A percentile compares a stretch with the other conserved stretches of the same genome.
phyloP scores from a whole-genome alignment of 805 yeast genomes.

The Ogataea corticis region DNA sequence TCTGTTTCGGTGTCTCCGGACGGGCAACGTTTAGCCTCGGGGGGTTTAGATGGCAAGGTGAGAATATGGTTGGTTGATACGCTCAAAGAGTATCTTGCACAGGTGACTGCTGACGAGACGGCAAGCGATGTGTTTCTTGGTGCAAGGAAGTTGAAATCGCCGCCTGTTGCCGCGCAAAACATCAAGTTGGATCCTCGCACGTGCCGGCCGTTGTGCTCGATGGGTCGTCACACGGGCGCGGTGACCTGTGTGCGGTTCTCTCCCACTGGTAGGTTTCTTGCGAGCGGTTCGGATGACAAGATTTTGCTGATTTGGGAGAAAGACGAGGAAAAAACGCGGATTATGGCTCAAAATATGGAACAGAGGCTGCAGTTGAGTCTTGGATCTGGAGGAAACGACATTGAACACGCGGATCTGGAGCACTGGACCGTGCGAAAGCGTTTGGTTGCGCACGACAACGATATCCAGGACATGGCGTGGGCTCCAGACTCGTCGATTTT shows the following conservation, averaged over 20 bases:
- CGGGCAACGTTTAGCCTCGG: constrained; percentile 85
- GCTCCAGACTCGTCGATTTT: constrained; percentile 89
- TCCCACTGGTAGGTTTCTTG: constrained; percentile 87
- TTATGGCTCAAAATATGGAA: constrained; percentile 32
- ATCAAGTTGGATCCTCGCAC: constrained; percentile 29
- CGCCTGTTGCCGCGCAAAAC: constrained; percentile 1
- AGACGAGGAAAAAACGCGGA: constrained; percentile 67
- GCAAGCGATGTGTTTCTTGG: constrained; percentile 4
- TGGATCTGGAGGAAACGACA: constrained; percentile 41
- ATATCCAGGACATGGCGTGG: constrained; percentile 97
- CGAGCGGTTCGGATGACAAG: constrained; percentile 94
- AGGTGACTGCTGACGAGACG: constrained; percentile 23
- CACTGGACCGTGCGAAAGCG: constrained; percentile 94
- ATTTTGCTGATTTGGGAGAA: constrained; percentile 90
- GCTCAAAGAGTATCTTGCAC: constrained; percentile 42
- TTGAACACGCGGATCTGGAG: constrained; percentile 70
- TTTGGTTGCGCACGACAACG: constrained; percentile 95
- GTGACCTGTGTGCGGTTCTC: constrained; percentile 92
- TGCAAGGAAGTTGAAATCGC: constrained; percentile 9
- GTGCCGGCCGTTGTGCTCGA: constrained; percentile 74
- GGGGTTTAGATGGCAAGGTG: constrained; percentile 91
- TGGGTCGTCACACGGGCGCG: constrained; percentile 96
- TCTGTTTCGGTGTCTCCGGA: constrained; percentile 79
- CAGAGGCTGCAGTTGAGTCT: constrained; percentile 21
- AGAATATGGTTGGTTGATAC: constrained; percentile 80